These are phyloP conservation scores for Bipolaris victoriae DNA, from an alignment of 2,329 filamentous ascomycete species.

Conservation along the genomic window DNA sequence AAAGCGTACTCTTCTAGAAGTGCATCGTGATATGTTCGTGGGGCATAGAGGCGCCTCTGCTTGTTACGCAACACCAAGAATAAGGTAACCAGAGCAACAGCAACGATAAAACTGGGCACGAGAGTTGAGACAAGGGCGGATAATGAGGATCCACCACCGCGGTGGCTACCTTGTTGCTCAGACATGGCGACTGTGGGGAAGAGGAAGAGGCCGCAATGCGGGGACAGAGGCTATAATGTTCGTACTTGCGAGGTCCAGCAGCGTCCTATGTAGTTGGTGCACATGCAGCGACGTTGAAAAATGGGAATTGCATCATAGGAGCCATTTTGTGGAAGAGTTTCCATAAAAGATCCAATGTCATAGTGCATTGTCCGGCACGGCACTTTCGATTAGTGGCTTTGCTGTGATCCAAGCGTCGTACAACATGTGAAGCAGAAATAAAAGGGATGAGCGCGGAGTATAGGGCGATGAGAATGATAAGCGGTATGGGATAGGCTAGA, in stretches of 20 bases:
- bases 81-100: conserved; percentile 34
- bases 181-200: conserved; percentile 1
- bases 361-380: conserved; percentile 9
- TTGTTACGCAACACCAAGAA: conserved; percentile 53
- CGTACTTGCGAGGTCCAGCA: not conserved
- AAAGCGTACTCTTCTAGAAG: conserved; percentile 41
- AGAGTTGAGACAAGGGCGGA: conserved; percentile 48
- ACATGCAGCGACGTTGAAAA: not conserved
- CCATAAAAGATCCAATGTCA: conserved; percentile 1
- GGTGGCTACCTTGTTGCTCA: conserved; percentile 2
- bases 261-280: conserved; percentile 3
- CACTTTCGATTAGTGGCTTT: conserved; percentile 7
- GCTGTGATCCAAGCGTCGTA: not conserved
- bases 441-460: conserved; percentile 1
- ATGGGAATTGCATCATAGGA: conserved; percentile 5
- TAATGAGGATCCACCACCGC: conserved; percentile 35
- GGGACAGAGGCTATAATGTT: not conserved
- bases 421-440: conserved; percentile 1
- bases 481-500: not conserved
- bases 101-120: conserved; percentile 38
- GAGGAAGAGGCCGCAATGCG: not conserved
- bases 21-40: conserved; percentile 53
- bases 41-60: conserved; percentile 53
- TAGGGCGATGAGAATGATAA: conserved; percentile 1
- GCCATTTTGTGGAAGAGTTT: not conserved